Evolutionary conservation across 495 filamentous ascomycete species (phyloP).

Genomic region (Oidiodendron maius): DNA sequence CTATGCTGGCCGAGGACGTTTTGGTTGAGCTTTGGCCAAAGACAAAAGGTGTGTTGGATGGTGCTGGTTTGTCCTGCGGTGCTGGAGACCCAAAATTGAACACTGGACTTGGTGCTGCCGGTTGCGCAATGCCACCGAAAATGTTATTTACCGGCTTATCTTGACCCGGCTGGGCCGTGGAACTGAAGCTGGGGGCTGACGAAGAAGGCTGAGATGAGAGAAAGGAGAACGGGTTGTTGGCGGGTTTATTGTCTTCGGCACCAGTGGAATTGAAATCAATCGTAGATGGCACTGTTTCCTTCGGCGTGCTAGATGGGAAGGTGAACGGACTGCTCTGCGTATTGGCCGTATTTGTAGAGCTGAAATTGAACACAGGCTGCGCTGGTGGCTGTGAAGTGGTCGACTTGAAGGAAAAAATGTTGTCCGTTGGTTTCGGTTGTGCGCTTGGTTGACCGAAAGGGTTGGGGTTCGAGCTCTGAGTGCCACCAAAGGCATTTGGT

Average conservation of each 20-base stretch:
- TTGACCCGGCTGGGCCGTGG: not conserved
- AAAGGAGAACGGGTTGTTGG: slow-evolving; percentile 12
- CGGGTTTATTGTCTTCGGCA: slow-evolving; percentile 5
- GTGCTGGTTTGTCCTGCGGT: slow-evolving; percentile 7
- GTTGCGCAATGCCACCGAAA: slow-evolving; percentile 1
- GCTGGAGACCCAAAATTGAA: slow-evolving; percentile 11
- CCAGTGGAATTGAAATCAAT: too few relatives aligned
- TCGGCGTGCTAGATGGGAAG: too few relatives aligned
- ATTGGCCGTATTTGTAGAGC: not conserved
- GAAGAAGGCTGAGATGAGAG: slow-evolving; percentile 5
- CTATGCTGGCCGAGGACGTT: slow-evolving; percentile 7
- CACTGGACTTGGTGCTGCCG: not conserved
- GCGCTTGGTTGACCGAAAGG: not conserved
- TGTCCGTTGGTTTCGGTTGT: not conserved
- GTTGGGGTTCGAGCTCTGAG: not conserved
- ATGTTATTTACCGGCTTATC: not conserved
- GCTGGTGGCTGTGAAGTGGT: not conserved
- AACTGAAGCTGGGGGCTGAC: not conserved
- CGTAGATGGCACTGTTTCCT: too few relatives aligned
- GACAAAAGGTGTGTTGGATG: not conserved
- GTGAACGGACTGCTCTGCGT: not conserved
- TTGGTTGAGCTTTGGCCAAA: slow-evolving; percentile 10
- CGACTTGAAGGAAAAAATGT: not conserved
- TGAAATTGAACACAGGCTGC: slow-evolving; percentile 1
- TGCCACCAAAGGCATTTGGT: slow-evolving; percentile 3